Conservation (phyloP, 805 yeast species). For the Starmerella roubikii region DNA sequence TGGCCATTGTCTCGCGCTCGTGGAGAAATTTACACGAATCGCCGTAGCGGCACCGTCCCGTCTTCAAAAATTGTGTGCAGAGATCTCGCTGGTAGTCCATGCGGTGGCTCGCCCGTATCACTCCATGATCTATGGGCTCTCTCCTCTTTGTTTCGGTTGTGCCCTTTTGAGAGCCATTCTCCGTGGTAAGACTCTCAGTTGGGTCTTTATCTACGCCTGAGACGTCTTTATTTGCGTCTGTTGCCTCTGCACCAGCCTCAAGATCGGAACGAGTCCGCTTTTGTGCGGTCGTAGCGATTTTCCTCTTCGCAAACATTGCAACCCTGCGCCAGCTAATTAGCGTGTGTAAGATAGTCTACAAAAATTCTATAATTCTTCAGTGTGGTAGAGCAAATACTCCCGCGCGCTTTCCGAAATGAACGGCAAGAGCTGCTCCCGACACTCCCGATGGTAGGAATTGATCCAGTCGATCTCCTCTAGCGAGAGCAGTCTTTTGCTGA, state of each 20-base stretch:
- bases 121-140: neutral
- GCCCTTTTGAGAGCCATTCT: too few species aligned
- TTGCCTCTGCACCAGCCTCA: neutral
- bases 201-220: too few species aligned
- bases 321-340: neutral
- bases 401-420: slow-evolving; percentile 44
- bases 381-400: slow-evolving; percentile 41
- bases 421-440: slow-evolving; percentile 40
- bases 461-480: slow-evolving; percentile 54
- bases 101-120: slow-evolving; percentile 22
- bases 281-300: neutral
- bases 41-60: slow-evolving; percentile 95
- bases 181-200: too few species aligned
- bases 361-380: too few species aligned
- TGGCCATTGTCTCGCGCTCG: slow-evolving; percentile 65
- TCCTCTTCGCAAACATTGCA: neutral
- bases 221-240: too few species aligned
- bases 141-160: too few species aligned
- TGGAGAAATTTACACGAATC: slow-evolving; percentile 93
- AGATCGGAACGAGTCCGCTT: neutral
- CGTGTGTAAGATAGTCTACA: too few species aligned
- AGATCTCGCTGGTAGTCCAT: slow-evolving; percentile 87
- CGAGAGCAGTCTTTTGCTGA: slow-evolving; percentile 45
- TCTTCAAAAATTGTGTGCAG: slow-evolving; percentile 79
- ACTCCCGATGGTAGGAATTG: slow-evolving; percentile 46